Evolutionary conservation across 2,329 filamentous ascomycete species (phyloP).

Genomic region (Verticillium longisporum): DNA sequence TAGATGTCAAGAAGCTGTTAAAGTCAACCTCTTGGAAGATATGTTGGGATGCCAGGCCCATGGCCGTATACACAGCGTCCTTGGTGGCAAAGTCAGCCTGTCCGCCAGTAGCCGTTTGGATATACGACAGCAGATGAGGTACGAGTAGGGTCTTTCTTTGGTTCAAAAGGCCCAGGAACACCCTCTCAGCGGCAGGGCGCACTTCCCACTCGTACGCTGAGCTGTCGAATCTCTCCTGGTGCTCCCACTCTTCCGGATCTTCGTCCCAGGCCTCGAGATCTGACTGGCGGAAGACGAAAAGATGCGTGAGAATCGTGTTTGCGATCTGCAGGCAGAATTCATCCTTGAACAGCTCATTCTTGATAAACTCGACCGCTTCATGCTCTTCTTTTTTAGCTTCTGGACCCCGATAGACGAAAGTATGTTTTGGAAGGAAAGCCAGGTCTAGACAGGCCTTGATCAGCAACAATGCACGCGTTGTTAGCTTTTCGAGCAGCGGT

Average conservation of each 20-base stretch:
- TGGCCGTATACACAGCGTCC: conserved; percentile 89
- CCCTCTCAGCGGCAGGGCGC: conserved; percentile 84
- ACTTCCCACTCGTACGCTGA: conserved; percentile 91
- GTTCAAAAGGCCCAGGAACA: conserved; percentile 86
- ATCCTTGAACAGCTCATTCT: conserved; percentile 66
- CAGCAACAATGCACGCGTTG: conserved; percentile 75
- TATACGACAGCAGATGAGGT: conserved; percentile 74
- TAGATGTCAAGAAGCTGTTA: conserved; percentile 67
- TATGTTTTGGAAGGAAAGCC: conserved; percentile 71
- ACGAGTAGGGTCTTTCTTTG: conserved; percentile 81
- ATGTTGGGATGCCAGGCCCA: conserved; percentile 77
- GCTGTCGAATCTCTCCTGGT: conserved; percentile 75
- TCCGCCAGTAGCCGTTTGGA: conserved; percentile 66
- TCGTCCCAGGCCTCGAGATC: conserved; percentile 92
- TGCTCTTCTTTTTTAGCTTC: conserved; percentile 72
- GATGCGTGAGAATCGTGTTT: conserved; percentile 75
- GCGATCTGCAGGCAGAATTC: conserved; percentile 75
- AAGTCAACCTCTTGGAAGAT: conserved; percentile 75
- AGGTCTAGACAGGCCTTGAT: conserved; percentile 79
- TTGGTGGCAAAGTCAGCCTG: conserved; percentile 69
- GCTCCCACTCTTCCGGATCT: conserved; percentile 93
- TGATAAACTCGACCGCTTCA: conserved; percentile 62
- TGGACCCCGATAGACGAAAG: conserved; percentile 74
- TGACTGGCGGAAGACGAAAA: conserved; percentile 78
- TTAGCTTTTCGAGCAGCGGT: conserved; percentile 68